These are phyloP conservation scores for Saccharomycopsis sp. DNA, from an alignment of 805 yeast genomes.

Conservation along the genomic window DNA sequence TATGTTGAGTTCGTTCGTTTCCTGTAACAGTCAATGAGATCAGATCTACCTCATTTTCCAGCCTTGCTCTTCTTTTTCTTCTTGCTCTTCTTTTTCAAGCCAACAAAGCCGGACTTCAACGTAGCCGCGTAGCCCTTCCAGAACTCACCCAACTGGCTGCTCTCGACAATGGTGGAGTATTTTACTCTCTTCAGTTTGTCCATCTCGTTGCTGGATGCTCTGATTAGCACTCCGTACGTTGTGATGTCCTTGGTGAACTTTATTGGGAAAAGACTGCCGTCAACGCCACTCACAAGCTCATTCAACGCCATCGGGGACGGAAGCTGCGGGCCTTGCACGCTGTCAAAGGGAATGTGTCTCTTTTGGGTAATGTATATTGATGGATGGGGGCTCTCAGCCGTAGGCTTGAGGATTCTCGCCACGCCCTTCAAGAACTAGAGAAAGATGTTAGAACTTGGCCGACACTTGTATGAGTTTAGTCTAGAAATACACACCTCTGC, in stretches of 20 bases:
- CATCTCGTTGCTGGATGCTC: slow-evolving; percentile 53
- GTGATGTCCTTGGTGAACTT: slow-evolving; percentile 20
- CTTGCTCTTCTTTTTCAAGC: slow-evolving; percentile 76
- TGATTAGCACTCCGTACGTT: slow-evolving; percentile 54
- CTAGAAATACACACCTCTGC: slow-evolving; percentile 3
- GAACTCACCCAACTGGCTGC: slow-evolving; percentile 53
- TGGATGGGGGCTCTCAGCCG: slow-evolving; percentile 20
- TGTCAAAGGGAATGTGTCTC: too few species aligned
- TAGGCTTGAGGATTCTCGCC: slow-evolving; percentile 26
- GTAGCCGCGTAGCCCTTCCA: slow-evolving; percentile 69
- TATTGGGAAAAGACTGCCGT: too few species aligned
- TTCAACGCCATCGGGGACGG: background rate
- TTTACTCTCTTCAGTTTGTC: slow-evolving; percentile 47
- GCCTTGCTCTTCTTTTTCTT: slow-evolving; percentile 52
- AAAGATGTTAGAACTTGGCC: too few species aligned
- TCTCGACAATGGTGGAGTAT: slow-evolving; percentile 62
- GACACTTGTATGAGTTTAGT: too few species aligned
- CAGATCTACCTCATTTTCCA: background rate
- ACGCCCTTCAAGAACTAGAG: background rate
- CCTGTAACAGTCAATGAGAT: too few species aligned
- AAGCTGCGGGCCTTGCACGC: too few species aligned
- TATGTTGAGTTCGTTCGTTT: too few species aligned
- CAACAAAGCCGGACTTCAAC: slow-evolving; percentile 62
- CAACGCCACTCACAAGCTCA: too few species aligned
- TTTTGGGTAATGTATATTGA: background rate